These are phyloP conservation scores for Pythium folliculosum DNA, from an alignment of 352 stramenopile species.

Conservation along the genomic window DNA sequence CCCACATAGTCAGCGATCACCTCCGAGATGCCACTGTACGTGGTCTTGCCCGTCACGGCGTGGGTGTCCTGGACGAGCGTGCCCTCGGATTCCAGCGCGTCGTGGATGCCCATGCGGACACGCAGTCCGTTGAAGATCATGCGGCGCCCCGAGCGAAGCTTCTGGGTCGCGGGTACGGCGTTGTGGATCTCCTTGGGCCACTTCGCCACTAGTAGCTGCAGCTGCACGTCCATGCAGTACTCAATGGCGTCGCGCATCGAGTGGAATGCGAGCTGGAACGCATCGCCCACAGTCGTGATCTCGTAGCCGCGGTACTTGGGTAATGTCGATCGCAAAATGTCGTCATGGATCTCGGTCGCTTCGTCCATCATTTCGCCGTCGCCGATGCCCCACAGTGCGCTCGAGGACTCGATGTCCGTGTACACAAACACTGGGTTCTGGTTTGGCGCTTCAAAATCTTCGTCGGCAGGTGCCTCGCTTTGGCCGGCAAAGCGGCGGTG, in stretches of 20 bases:
- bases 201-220: constrained; percentile 36
- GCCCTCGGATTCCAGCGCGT: constrained; percentile 6
- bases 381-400: constrained; percentile 9
- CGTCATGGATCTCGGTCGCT: constrained; percentile 35
- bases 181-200: constrained; percentile 67
- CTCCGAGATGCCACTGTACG: constrained; percentile 28
- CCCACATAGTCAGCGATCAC: constrained; percentile 31
- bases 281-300: constrained; percentile 70
- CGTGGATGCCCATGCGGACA: constrained; percentile 41
- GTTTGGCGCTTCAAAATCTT: constrained; percentile 19
- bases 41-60: constrained; percentile 28
- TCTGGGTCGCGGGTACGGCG: constrained; percentile 47
- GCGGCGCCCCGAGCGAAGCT: constrained; percentile 14
- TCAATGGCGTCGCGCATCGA: constrained; percentile 57
- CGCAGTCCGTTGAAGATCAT: constrained; percentile 32
- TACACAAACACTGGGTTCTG: constrained; percentile 38
- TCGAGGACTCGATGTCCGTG: constrained; percentile 30
- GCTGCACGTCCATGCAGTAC: constrained; percentile 25
- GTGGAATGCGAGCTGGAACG: constrained; percentile 75
- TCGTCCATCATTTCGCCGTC: constrained; percentile 38
- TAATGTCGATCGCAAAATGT: constrained; percentile 31
- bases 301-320: constrained; percentile 63
- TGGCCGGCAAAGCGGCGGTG: constrained; percentile 2
- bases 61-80: constrained; percentile 26
- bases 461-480: neutral